phyloP scores from a whole-genome alignment of 179 eudicot genomes.

The Heliamphora pulchella region DNA sequence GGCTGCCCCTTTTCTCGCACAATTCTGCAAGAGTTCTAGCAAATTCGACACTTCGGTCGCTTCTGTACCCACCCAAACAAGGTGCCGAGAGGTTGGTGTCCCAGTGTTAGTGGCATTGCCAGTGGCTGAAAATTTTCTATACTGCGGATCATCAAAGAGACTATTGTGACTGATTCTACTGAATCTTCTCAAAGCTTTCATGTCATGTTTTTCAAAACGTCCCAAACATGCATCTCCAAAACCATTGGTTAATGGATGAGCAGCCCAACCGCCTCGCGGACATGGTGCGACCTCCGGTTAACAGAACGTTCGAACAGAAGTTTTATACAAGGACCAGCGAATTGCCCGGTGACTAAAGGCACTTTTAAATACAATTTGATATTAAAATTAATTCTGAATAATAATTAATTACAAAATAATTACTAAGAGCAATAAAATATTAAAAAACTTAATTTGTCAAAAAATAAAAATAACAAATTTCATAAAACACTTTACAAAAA shows the following conservation, averaged over 20 bases:
- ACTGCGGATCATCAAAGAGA: background rate
- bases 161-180: background rate
- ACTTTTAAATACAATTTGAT: too few species aligned
- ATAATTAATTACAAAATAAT: too few species aligned
- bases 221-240: background rate
- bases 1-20: conserved; percentile 37
- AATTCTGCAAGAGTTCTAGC: conserved; percentile 44
- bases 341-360: too few species aligned
- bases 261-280: too few species aligned
- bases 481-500: too few species aligned
- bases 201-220: background rate
- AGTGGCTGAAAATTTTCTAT: conserved; percentile 13
- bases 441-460: too few species aligned
- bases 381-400: too few species aligned
- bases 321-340: too few species aligned
- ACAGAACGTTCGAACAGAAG: too few species aligned
- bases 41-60: conserved; percentile 16
- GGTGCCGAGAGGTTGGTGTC: conserved; percentile 8
- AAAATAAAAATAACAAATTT: too few species aligned
- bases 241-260: background rate
- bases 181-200: conserved; percentile 12
- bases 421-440: too few species aligned
- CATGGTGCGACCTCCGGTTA: too few species aligned
- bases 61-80: conserved; percentile 14
- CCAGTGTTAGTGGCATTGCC: conserved; percentile 2